Evolutionary conservation across 2,329 filamentous ascomycete genomes (phyloP).

Genomic region (Hypoxylon sp.): DNA sequence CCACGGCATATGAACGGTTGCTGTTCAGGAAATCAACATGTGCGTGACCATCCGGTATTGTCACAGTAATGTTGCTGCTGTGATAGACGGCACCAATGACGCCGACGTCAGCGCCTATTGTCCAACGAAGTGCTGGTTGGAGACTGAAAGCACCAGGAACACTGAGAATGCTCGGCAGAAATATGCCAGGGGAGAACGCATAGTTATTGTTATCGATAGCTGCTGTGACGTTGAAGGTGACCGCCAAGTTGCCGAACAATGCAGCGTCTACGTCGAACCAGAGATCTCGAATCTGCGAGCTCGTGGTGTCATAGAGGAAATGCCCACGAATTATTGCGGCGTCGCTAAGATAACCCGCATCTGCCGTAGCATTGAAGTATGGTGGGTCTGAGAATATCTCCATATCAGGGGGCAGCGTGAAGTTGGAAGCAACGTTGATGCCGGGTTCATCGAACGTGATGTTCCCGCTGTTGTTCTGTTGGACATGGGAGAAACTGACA

Average conservation of each 20-base stretch:
- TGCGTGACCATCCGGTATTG: constrained; percentile 55
- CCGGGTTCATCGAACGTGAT: constrained; percentile 44
- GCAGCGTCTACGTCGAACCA: constrained; percentile 61
- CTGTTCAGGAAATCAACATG: constrained; percentile 58
- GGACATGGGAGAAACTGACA: constrained; percentile 40
- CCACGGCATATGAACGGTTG: constrained; percentile 50
- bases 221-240: constrained; percentile 56
- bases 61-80: constrained; percentile 53
- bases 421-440: constrained; percentile 49
- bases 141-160: constrained; percentile 60
- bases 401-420: constrained; percentile 49
- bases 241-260: constrained; percentile 56
- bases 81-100: constrained; percentile 54
- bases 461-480: constrained; percentile 31
- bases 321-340: constrained; percentile 60
- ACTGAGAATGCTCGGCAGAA: constrained; percentile 57
- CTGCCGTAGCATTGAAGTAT: constrained; percentile 56
- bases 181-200: constrained; percentile 55
- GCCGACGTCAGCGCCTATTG: constrained; percentile 57
- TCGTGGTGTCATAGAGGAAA: constrained; percentile 59
- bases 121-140: constrained; percentile 57
- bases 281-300: constrained; percentile 55
- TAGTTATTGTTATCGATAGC: constrained; percentile 52
- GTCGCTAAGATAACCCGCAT: constrained; percentile 55
- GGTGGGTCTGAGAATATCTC: constrained; percentile 51